A percentile compares a stretch with the other conserved stretches of the same genome.
Evolutionary conservation across 1,284 basidiomycete species (phyloP).

Genomic region (Moesziomyces parantarcticus): DNA sequence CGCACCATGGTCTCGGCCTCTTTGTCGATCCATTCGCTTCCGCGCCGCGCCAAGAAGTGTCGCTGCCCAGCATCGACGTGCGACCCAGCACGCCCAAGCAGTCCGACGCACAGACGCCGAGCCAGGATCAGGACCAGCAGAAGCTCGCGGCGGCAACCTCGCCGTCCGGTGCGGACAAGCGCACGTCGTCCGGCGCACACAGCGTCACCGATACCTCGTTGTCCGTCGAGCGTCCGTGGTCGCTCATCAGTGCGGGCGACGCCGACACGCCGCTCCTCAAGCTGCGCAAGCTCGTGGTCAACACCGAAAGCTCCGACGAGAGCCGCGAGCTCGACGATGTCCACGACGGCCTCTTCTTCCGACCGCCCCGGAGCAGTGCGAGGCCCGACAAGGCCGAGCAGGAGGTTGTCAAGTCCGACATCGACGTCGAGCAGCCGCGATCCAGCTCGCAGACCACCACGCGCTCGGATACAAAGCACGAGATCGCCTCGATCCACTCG

Average conservation of each 20-base stretch:
- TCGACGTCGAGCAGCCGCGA: constrained; percentile 13
- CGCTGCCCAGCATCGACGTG: constrained; percentile 23
- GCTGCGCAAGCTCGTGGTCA: constrained; percentile 43
- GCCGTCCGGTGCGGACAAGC: constrained; percentile 1
- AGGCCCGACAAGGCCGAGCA: not conserved
- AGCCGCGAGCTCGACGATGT: constrained; percentile 16
- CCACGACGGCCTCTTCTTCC: constrained; percentile 39
- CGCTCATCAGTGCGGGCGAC: constrained; percentile 44
- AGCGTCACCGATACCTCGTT: constrained; percentile 28
- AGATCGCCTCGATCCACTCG: constrained; percentile 28
- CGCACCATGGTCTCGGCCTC: constrained; percentile 15
- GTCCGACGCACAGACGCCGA: too few species aligned
- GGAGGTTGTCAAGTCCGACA: not conserved
- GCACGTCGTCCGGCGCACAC: constrained; percentile 12
- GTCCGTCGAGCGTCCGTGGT: constrained; percentile 44
- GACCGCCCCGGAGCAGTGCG: constrained; percentile 5
- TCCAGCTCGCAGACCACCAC: constrained; percentile 26
- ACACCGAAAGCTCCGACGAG: constrained; percentile 33
- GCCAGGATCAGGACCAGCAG: not conserved
- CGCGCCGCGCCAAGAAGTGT: not conserved
- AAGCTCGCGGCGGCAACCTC: constrained; percentile 12
- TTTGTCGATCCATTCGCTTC: constrained; percentile 2
- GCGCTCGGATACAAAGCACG: constrained; percentile 41
- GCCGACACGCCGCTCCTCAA: constrained; percentile 46
- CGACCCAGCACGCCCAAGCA: constrained; percentile 19